Conservation (phyloP, 164 flowering plant genomes). For the Platanus orientalis region DNA sequence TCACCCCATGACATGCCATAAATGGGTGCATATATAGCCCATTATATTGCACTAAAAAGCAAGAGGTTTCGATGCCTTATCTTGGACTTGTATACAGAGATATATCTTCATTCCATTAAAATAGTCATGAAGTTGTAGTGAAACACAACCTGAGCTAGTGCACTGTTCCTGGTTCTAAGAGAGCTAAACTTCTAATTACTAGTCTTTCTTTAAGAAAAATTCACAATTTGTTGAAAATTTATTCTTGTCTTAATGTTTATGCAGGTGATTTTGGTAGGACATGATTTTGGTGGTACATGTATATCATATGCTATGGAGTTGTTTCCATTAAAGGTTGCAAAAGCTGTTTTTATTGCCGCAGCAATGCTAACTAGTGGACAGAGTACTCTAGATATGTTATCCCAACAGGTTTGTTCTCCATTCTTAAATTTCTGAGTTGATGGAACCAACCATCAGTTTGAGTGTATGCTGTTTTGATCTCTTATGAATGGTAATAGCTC, state of each 20-base stretch:
- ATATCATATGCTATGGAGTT: conserved; percentile 82
- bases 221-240: neutral
- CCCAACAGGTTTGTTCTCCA: conserved; percentile 48
- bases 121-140: no score
- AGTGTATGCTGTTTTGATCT: neutral
- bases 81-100: no score
- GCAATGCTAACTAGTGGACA: conserved; percentile 75
- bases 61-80: no score
- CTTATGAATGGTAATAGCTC: neutral
- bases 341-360: conserved; percentile 79
- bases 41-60: no score
- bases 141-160: no score
- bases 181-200: no score
- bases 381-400: conserved; percentile 68
- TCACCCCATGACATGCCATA: no score
- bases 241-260: conserved; percentile 2
- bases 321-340: conserved; percentile 64
- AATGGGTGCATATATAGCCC: no score
- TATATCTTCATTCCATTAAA: no score
- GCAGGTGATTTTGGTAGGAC: conserved; percentile 94
- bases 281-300: conserved; percentile 94
- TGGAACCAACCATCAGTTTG: neutral
- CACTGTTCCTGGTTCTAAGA: no score
- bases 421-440: neutral
- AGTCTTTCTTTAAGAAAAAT: neutral